A percentile compares a stretch with the other conserved stretches of the same genome.
phyloP scores from a whole-genome alignment of 106 monocot genomes.

The Dendrobium nobile region DNA sequence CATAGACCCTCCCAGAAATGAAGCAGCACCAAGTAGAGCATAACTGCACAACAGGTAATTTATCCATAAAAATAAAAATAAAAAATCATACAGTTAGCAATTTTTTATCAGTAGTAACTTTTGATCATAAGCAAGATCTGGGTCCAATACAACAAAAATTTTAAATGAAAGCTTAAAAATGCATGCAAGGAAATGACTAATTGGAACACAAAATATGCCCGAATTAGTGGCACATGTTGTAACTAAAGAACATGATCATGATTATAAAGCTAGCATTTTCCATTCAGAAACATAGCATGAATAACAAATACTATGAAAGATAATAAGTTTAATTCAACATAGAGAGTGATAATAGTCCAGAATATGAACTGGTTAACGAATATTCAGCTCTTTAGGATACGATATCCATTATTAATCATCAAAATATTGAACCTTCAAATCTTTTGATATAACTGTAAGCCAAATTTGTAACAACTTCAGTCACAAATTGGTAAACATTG shows the following conservation, averaged over 20 bases:
- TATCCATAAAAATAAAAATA: not conserved
- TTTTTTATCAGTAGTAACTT: not conserved
- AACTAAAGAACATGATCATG: not conserved
- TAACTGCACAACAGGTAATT: conserved; percentile 40
- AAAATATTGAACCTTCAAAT: not conserved
- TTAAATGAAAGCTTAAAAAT: not conserved
- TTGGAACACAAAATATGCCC: not conserved
- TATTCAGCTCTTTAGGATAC: not conserved
- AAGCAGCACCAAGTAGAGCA: conserved; percentile 98
- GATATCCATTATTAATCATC: not conserved
- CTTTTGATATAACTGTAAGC: not conserved
- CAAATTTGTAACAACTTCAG: not conserved
- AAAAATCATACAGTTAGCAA: not conserved
- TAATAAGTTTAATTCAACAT: not conserved
- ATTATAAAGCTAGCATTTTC: not conserved
- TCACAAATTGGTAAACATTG: not conserved
- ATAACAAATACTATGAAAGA: not conserved
- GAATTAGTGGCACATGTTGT: not conserved
- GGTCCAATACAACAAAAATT: not conserved
- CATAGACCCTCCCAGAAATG: conserved; percentile 99
- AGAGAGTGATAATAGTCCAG: not conserved
- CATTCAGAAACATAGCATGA: not conserved
- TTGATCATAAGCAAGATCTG: not conserved
- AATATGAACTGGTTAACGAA: not conserved
- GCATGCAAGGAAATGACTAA: not conserved